Base-by-base conservation (phyloP, 805 yeast species). In the Vanderwaltozyma verrucispora region DNA sequence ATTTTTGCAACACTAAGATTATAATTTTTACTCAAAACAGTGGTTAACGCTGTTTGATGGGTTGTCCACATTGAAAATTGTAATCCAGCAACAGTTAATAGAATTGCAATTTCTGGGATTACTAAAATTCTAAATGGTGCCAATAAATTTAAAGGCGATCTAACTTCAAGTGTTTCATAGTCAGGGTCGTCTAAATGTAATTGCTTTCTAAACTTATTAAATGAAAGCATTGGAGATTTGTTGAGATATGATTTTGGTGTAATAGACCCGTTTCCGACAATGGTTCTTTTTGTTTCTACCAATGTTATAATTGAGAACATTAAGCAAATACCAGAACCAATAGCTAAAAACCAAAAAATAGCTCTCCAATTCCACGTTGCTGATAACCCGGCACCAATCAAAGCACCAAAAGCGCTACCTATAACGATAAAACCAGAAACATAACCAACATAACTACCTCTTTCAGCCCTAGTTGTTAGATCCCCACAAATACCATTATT, bases 371-470 rank as follows among this genome's bases (percentile, higher is more conserved):
- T 66, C 47, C 68, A 64, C 17, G 63, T 57, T 4, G 73, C 66
- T 2, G 64, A 51, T 17, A 65, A 45, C 1, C 56, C 61, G 8
- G 70, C 70, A 40, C 64, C 83, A 17, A 85, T 61, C n/a, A 87
- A 60, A 0, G 94, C 85, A 10, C 94, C 89, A 44, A 85, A 66
- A 2, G 85, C 86, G 49, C 78, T 80, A 2, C 94, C 94, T 7
- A 81, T 47, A 24, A 81, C 66, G 14, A 78, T 74, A 30, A 77
- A 63, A 0, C 94, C 89, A 14, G 74, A 54, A 1, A 75, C 72
- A 14, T 77, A 48, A 0, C 94, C 92, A 30, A 78, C 75, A 45
- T 72, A 71, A 2, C 76, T 71, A 13, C 94, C 95, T 47, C 95
- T 68, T 40, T 77, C 75, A 9, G 64, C 68, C 19, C 78, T 63